These are phyloP conservation scores for Chlorophyllum brunneum DNA, from an alignment of 768 basidiomycete species.

Conservation along the genomic window DNA sequence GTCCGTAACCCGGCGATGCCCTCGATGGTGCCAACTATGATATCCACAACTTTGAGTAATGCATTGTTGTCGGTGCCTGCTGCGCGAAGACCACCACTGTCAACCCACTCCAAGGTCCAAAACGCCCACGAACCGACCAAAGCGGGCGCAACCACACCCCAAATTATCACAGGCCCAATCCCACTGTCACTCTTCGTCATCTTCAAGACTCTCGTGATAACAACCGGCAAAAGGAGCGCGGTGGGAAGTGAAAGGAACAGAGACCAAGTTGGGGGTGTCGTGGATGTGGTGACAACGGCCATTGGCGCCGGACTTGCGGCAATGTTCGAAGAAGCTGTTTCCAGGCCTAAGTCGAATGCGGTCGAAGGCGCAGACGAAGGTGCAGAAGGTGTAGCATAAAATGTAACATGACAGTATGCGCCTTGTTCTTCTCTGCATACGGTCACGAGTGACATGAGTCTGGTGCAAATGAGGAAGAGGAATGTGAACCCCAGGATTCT, in stretches of 20 bases:
- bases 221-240: constrained; percentile 52
- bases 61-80: neutral
- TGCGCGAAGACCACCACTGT: constrained; percentile 22
- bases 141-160: constrained; percentile 51
- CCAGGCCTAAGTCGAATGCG: neutral
- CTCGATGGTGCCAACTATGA: neutral
- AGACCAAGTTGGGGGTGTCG: constrained; percentile 51
- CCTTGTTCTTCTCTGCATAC: constrained; percentile 95
- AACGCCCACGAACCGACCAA: constrained; percentile 57
- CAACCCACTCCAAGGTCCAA: constrained; percentile 84
- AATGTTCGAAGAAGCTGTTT: neutral
- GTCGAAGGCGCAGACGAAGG: constrained; percentile 25
- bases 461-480: constrained; percentile 61
- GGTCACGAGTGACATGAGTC: constrained; percentile 79
- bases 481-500: constrained; percentile 74
- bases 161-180: constrained; percentile 60
- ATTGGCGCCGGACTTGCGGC: neutral
- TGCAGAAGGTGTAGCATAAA: constrained; percentile 71
- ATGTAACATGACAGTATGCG: constrained; percentile 85
- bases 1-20: constrained; percentile 34
- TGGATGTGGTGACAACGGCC: constrained; percentile 1
- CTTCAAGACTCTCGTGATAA: constrained; percentile 51
- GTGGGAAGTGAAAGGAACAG: constrained; percentile 54
- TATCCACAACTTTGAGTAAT: neutral
- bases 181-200: constrained; percentile 76